phyloP scores from a whole-genome alignment of 2,329 filamentous ascomycete genomes.

The Botrytis galanthina region DNA sequence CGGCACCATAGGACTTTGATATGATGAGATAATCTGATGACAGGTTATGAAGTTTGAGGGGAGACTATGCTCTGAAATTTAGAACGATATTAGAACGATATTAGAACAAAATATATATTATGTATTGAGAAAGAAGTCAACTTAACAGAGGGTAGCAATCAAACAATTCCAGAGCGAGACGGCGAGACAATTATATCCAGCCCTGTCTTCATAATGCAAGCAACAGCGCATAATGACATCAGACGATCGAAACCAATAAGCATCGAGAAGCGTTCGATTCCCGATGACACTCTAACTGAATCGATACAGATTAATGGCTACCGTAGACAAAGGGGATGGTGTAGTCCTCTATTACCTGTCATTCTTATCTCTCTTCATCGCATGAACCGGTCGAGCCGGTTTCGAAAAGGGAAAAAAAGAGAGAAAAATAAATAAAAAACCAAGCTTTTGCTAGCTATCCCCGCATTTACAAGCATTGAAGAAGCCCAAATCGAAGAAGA shows the following conservation, averaged over 20 bases:
- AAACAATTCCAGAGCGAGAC: background rate
- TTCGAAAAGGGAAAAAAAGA: background rate
- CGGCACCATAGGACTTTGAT: background rate
- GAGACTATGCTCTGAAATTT: background rate
- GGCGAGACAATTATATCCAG: background rate
- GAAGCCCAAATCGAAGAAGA: background rate
- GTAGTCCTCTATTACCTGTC: background rate
- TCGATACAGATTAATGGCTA: background rate
- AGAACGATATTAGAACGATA: background rate
- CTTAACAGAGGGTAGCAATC: background rate
- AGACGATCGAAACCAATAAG: background rate
- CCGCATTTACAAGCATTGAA: background rate
- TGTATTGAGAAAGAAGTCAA: background rate
- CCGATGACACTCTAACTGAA: background rate
- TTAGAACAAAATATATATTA: background rate
- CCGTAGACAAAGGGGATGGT: background rate
- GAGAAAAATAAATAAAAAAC: background rate
- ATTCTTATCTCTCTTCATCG: background rate
- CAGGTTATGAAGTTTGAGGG: background rate
- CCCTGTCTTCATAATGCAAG: background rate
- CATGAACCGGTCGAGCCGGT: background rate
- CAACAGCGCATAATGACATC: background rate
- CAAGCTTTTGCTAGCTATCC: background rate
- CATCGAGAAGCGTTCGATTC: background rate
- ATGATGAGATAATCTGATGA: too few species aligned